Conservation (phyloP, 164 flowering plant genomes). For the Aristolochia fimbriata region DNA sequence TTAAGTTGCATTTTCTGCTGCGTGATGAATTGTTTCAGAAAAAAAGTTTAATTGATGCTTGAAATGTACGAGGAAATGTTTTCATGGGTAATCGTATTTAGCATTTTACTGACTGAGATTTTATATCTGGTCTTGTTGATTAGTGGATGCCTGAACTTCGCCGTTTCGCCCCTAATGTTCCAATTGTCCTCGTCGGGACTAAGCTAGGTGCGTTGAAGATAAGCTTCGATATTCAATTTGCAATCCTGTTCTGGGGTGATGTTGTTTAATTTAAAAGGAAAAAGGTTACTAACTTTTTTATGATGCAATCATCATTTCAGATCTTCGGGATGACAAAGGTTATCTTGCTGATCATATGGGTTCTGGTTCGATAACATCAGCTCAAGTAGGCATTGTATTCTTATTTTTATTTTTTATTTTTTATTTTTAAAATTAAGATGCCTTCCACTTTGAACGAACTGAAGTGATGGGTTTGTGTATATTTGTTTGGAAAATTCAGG, state of each 20-base stretch:
- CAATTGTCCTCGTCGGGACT: slow-evolving; percentile 94
- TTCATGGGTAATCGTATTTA: neutral
- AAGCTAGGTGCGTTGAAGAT: slow-evolving; percentile 53
- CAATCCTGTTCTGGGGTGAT: neutral
- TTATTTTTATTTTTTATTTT: neutral
- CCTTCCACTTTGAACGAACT: too few relatives aligned
- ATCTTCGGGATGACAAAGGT: slow-evolving; percentile 79
- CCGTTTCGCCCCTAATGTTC: slow-evolving; percentile 92
- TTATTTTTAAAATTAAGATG: too few relatives aligned
- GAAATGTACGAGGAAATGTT: neutral
- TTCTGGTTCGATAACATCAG: slow-evolving; percentile 53
- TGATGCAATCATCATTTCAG: slow-evolving; percentile 19
- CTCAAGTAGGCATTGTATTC: slow-evolving; percentile 66
- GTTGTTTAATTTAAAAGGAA: neutral
- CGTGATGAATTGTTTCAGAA: neutral
- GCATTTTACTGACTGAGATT: neutral
- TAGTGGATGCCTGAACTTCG: slow-evolving; percentile 99
- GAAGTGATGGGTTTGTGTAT: too few relatives aligned
- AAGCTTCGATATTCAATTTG: neutral
- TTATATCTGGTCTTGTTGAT: neutral
- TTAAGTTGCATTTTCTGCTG: too few relatives aligned
- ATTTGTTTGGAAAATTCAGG: neutral
- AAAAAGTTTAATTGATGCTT: neutral
- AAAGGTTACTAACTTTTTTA: neutral
- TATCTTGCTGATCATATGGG: slow-evolving; percentile 69